A percentile compares a stretch with the other conserved stretches of the same genome.
Conservation (phyloP, 495 filamentous ascomycete species). For the Talaromyces stipitatus region DNA sequence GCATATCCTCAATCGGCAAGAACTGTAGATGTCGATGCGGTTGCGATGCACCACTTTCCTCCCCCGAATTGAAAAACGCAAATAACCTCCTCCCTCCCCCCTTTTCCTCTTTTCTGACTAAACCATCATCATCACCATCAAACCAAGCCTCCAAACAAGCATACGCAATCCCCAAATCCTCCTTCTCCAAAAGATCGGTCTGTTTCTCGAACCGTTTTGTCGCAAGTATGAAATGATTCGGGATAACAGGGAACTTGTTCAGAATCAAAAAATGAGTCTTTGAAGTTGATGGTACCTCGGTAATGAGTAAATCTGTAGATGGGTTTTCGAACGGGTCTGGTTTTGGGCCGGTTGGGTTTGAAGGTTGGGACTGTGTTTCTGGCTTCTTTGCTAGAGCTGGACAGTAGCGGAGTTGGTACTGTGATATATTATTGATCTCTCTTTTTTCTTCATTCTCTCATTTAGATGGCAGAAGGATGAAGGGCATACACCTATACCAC, state of each 20-base stretch:
- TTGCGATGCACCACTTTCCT: conserved; percentile 70
- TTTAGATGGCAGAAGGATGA: background rate
- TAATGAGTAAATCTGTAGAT: conserved; percentile 51
- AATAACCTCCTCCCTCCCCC: conserved; percentile 37
- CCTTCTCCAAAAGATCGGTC: conserved; percentile 56
- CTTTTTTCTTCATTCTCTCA: background rate
- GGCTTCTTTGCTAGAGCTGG: conserved; percentile 71
- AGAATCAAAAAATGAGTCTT: conserved; percentile 57
- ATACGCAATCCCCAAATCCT: conserved; percentile 59
- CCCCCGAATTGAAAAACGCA: conserved; percentile 79
- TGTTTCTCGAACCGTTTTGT: conserved; percentile 61
- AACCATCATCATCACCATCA: conserved; percentile 12
- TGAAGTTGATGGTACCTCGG: conserved; percentile 33
- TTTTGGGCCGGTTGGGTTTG: conserved; percentile 34
- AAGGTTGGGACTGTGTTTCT: conserved; percentile 8
- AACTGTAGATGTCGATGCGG: conserved; percentile 76
- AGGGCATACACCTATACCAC: conserved; percentile 40
- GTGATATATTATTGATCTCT: conserved; percentile 10
- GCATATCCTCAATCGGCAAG: conserved; percentile 63
- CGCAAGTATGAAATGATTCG: conserved; percentile 71
- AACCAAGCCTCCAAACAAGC: conserved; percentile 57
- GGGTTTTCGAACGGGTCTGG: conserved; percentile 70
- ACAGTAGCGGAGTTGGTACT: conserved; percentile 77
- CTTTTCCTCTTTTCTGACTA: background rate
- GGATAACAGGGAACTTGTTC: conserved; percentile 77